Conservation (phyloP, 306 rosid genomes). For the Prunus salicina region DNA sequence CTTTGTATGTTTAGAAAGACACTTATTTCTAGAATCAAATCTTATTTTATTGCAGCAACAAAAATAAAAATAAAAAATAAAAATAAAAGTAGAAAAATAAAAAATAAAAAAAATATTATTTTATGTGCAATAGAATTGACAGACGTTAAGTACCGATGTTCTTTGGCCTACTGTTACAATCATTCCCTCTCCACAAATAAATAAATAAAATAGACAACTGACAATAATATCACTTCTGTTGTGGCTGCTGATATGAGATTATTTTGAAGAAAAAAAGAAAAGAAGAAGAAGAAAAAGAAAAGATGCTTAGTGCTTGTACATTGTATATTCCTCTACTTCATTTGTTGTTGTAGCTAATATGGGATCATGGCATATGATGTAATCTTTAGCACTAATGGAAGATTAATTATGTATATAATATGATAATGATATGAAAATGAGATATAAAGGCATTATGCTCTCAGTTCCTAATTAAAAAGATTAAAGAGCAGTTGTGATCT, state of each 20-base stretch:
- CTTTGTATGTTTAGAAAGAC: conserved; percentile 36
- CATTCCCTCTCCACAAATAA: conserved; percentile 19
- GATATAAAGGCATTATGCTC: conserved; percentile 18
- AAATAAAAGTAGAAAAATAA: too few species aligned
- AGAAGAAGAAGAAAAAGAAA: too few species aligned
- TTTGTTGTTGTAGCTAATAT: conserved; percentile 15
- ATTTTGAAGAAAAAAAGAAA: background rate
- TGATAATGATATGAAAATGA: conserved; percentile 29
- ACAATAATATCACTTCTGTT: conserved; percentile 1
- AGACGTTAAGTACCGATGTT: conserved; percentile 25
- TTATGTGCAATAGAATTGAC: background rate
- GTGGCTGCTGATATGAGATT: conserved; percentile 24
- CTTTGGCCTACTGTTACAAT: conserved; percentile 21
- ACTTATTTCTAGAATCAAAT: conserved; percentile 21
- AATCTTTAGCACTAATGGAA: conserved; percentile 43
- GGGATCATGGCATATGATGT: conserved; percentile 53
- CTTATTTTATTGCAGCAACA: conserved; percentile 11
- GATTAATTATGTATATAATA: conserved; percentile 7
- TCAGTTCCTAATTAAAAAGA: conserved; percentile 13
- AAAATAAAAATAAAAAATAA: background rate
- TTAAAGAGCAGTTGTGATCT: conserved; percentile 23
- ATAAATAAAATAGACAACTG: conserved; percentile 16
- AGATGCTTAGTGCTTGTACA: conserved; percentile 55
- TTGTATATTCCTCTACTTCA: conserved; percentile 44
- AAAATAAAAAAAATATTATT: background rate